A percentile compares a stretch with the other conserved stretches of the same genome.
These are phyloP conservation scores for Aspergillus baeticus DNA, from an alignment of 495 filamentous ascomycete species.

Conservation along the genomic window DNA sequence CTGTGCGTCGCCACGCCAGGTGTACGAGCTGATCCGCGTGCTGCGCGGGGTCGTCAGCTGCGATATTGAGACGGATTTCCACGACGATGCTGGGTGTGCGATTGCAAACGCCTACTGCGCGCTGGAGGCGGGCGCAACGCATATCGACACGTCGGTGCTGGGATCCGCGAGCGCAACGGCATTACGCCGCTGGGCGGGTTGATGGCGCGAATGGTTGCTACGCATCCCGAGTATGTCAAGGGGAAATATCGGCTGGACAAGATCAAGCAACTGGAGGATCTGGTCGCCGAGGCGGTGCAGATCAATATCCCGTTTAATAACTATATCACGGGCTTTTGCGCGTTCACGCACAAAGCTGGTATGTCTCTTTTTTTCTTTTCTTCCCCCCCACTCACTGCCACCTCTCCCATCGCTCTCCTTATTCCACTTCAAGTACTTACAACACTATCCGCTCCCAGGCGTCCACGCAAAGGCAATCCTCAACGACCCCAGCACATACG, in stretches of 20 bases:
- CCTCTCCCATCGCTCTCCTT: too few species aligned
- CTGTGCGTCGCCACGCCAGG: slow-evolving; percentile 72
- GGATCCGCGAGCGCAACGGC: slow-evolving; percentile 54
- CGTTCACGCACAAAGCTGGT: slow-evolving; percentile 94
- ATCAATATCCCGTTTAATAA: slow-evolving; percentile 57
- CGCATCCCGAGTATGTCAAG: slow-evolving; percentile 50
- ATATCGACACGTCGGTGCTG: slow-evolving; percentile 54
- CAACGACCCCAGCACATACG: slow-evolving; percentile 85
- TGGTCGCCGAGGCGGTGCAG: slow-evolving; percentile 51
- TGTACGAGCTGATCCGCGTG: slow-evolving; percentile 81
- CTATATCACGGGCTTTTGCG: slow-evolving; percentile 84
- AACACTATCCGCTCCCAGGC: too few species aligned
- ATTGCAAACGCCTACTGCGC: slow-evolving; percentile 56
- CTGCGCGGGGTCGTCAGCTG: slow-evolving; percentile 51
- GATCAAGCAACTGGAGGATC: slow-evolving; percentile 53
- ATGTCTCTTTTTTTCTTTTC: too few species aligned
- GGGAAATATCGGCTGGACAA: slow-evolving; percentile 53
- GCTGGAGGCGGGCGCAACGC: slow-evolving; percentile 52
- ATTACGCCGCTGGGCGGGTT: slow-evolving; percentile 54
- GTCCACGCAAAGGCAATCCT: slow-evolving; percentile 93
- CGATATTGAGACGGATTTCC: slow-evolving; percentile 55
- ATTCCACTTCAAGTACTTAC: too few species aligned
- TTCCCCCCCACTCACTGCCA: too few species aligned
- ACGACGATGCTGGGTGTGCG: slow-evolving; percentile 54
- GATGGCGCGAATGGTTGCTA: slow-evolving; percentile 55